Conservation (phyloP, 2,329 filamentous ascomycete genomes). For the Ilyonectria destructans region DNA sequence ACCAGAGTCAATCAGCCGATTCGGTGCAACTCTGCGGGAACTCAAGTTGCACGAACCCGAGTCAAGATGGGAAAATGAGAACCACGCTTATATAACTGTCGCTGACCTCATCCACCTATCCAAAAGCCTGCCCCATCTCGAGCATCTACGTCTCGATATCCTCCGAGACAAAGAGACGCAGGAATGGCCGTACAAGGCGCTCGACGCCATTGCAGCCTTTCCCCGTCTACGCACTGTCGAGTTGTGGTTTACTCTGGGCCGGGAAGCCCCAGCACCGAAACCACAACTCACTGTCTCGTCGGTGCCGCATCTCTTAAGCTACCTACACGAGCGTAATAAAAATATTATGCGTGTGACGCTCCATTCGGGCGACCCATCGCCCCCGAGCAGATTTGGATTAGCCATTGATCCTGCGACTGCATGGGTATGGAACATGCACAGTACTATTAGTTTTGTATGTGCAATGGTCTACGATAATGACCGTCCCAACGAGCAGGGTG, state of each 20-base stretch:
- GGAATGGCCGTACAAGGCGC: conserved; percentile 17
- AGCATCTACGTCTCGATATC: conserved; percentile 27
- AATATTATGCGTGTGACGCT: conserved; percentile 20
- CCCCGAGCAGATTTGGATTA: background rate
- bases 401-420: background rate
- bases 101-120: conserved; percentile 17
- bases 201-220: conserved; percentile 26
- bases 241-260: conserved; percentile 21
- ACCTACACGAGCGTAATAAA: conserved; percentile 19
- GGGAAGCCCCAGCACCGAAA: background rate
- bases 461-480: conserved; percentile 13
- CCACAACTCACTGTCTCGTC: conserved; percentile 20
- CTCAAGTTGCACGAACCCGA: conserved; percentile 25
- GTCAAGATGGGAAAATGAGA: background rate
- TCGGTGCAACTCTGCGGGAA: conserved; percentile 16
- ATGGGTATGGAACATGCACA: conserved; percentile 11
- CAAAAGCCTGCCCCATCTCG: conserved; percentile 21
- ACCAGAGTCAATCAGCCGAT: conserved; percentile 4
- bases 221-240: conserved; percentile 25
- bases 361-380: conserved; percentile 15
- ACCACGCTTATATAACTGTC: background rate
- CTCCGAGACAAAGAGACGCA: background rate
- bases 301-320: conserved; percentile 19
- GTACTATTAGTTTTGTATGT: conserved; percentile 21
- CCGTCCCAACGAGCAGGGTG: background rate